Percentiles rank a stretch among this genome's conserved stretches.
Conservation (phyloP, 768 basidiomycete species). For the Suillus weaverae region DNA sequence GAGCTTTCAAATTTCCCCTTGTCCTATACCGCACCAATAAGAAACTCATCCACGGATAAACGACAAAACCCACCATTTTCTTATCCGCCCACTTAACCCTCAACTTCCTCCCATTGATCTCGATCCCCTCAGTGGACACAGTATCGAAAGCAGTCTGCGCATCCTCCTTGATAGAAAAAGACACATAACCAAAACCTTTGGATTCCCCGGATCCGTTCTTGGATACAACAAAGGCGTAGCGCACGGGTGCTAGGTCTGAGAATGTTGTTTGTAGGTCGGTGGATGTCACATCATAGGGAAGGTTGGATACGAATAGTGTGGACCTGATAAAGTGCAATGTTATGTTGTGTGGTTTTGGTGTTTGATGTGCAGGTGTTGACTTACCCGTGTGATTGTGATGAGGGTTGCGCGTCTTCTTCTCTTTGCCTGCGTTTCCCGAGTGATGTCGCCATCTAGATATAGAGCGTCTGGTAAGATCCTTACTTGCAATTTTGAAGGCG, state of each 20-base stretch:
- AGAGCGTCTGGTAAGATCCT: background rate
- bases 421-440: conserved; percentile 31
- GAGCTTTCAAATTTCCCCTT: background rate
- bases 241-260: conserved; percentile 93
- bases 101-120: conserved; percentile 65
- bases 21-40: background rate
- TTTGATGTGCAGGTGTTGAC: background rate
- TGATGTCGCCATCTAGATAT: conserved; percentile 9
- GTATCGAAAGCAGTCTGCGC: conserved; percentile 72
- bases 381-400: conserved; percentile 25
- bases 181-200: conserved; percentile 96
- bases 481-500: background rate
- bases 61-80: conserved; percentile 50
- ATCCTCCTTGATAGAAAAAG: conserved; percentile 88
- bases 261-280: conserved; percentile 90
- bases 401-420: conserved; percentile 15
- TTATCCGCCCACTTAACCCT: conserved; percentile 79
- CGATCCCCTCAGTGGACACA: conserved; percentile 63
- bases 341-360: background rate
- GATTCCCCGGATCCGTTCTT: conserved; percentile 73
- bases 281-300: conserved; percentile 89
- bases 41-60: background rate
- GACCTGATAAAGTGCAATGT: conserved; percentile 44
- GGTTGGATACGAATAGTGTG: conserved; percentile 90
- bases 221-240: conserved; percentile 90